Base-by-base conservation (phyloP, 1,139 yeast genomes). In the Scheffersomyces cryptocercus region DNA sequence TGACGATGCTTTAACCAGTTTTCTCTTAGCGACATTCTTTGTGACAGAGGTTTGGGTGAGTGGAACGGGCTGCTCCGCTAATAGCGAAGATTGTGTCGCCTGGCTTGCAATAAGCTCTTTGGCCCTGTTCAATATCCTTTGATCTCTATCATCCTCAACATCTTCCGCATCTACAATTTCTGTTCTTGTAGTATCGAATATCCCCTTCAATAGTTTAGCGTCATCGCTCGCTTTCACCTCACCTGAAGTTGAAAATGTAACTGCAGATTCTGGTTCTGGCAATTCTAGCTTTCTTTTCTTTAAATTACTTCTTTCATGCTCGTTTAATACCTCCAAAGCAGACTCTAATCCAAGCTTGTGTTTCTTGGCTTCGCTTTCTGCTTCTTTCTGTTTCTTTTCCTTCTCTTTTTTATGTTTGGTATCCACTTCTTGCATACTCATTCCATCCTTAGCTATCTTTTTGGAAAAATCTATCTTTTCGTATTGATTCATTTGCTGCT, bases 231-330 rank as follows among this genome's bases (percentile, higher is more conserved):
- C 15, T 10, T 16, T 16, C 4, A 37, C 31, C 13, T 10, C 40
- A 28, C 37, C 39, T 9, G 37, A 35, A 12, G 54, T 53, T 1
- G 65, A 47, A 14, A 50, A 55, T 20, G 26, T 20, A 10, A 5
- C 28, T 3, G 32, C 3, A 16, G 45, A 47, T 12, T 48, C 57
- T 0, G 86, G 84, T 1, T 66, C 73, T 2, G 89, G 82, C 11
- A 87, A 64, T 4, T 68, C 71, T 20, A 85, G 64, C 49, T 77
- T 79, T 11, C 85, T 68, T 46, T 82, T 75, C 54, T 85, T 82
- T 40, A 67, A 52, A 14, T 61, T 53, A 39, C 69, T 71, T 10
- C 69, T 73, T 43, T 71, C 66, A 10, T 64, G 61, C 16, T 63
- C 65, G 4, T 61, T 59, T 10, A 55, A 53, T 8, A 64, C 44